Evolutionary conservation across 495 filamentous ascomycete genomes (phyloP).

Genomic region (Xylaria grammica): DNA sequence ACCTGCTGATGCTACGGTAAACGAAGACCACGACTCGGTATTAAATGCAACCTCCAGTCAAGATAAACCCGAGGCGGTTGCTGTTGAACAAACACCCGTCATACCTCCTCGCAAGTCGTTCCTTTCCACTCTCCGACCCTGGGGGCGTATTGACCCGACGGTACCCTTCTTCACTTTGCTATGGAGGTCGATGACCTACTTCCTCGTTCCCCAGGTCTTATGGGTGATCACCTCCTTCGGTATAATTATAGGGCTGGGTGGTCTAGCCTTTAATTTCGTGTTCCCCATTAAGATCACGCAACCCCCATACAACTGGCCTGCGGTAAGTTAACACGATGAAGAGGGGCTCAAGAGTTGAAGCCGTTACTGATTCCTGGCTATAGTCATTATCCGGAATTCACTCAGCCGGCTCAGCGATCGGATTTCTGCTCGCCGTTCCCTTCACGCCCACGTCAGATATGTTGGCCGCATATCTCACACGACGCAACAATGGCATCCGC

Average conservation of each 20-base stretch:
- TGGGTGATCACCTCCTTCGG: slow-evolving; percentile 64
- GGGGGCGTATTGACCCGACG: slow-evolving; percentile 48
- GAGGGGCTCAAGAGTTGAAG: too few species aligned
- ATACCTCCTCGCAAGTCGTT: slow-evolving; percentile 49
- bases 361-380: neutral
- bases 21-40: slow-evolving; percentile 38
- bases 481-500: slow-evolving; percentile 59
- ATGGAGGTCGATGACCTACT: slow-evolving; percentile 57
- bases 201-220: slow-evolving; percentile 60
- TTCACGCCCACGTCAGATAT: slow-evolving; percentile 61
- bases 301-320: slow-evolving; percentile 63
- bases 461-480: slow-evolving; percentile 60
- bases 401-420: slow-evolving; percentile 56
- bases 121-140: slow-evolving; percentile 49
- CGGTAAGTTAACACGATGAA: slow-evolving; percentile 20
- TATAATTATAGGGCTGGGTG: slow-evolving; percentile 61
- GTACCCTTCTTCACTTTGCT: slow-evolving; percentile 55
- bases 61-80: slow-evolving; percentile 15
- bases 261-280: slow-evolving; percentile 63
- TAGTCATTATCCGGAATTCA: slow-evolving; percentile 62
- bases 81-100: slow-evolving; percentile 23
- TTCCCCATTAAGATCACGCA: slow-evolving; percentile 62
- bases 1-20: slow-evolving; percentile 21
- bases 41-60: slow-evolving; percentile 9
- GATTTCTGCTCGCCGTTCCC: slow-evolving; percentile 60